A percentile compares a stretch with the other conserved stretches of the same genome.
Evolutionary conservation across 768 basidiomycete species (phyloP).

Genomic region (Hydnomerulius pinastri): DNA sequence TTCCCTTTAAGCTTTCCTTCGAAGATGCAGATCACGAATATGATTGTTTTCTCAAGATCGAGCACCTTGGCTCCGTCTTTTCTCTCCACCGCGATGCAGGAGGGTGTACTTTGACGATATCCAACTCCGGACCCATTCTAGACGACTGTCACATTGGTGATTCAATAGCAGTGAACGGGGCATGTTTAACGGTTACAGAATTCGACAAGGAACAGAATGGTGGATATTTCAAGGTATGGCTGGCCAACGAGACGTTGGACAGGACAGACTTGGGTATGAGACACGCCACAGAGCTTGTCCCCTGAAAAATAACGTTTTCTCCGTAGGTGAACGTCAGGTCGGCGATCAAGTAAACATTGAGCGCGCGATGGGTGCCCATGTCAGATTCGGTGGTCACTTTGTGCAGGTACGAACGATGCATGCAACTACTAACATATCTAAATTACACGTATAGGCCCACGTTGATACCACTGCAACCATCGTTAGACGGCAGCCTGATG

Average conservation of each 20-base stretch:
- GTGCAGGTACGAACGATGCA: slow-evolving; percentile 71
- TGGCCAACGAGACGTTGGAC: slow-evolving; percentile 93
- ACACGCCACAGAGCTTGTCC: slow-evolving; percentile 1
- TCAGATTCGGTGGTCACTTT: slow-evolving; percentile 94
- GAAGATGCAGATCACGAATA: not conserved
- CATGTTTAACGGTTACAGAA: slow-evolving; percentile 88
- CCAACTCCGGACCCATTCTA: slow-evolving; percentile 69
- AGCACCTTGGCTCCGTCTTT: slow-evolving; percentile 81
- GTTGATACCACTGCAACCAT: slow-evolving; percentile 89
- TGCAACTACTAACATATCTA: not conserved
- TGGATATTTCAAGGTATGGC: slow-evolving; percentile 91
- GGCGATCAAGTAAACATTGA: slow-evolving; percentile 90
- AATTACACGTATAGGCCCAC: slow-evolving; percentile 67
- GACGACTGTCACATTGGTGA: slow-evolving; percentile 92
- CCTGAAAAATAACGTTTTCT: slow-evolving; percentile 6
- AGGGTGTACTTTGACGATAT: slow-evolving; percentile 84
- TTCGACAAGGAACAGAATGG: slow-evolving; percentile 64
- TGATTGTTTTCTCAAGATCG: slow-evolving; percentile 58
- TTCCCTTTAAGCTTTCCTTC: not conserved
- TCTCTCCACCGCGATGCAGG: slow-evolving; percentile 62
- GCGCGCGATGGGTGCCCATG: slow-evolving; percentile 90
- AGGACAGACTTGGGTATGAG: slow-evolving; percentile 84
- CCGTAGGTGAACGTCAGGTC: slow-evolving; percentile 69
- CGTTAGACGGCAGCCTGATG: slow-evolving; percentile 64
- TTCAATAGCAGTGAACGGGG: slow-evolving; percentile 88